Percentiles rank a stretch among this genome's conserved stretches.
These are phyloP conservation scores for Aphanocladium album DNA, from an alignment of 2,329 filamentous ascomycete species.

Conservation along the genomic window DNA sequence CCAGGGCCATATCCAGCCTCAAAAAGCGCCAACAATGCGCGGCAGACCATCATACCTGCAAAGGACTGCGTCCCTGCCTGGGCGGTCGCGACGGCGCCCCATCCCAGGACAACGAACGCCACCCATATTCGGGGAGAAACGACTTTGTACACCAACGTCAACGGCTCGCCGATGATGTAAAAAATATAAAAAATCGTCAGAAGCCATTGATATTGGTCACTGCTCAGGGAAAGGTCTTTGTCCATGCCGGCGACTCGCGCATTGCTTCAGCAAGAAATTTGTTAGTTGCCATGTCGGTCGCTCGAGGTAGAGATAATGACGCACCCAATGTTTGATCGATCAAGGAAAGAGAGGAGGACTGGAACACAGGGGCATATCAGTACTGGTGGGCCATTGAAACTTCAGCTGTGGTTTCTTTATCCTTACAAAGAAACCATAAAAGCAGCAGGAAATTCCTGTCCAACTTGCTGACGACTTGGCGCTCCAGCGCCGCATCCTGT, in stretches of 20 bases:
- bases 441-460: constrained; percentile 7
- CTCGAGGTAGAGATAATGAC: not conserved
- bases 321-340: constrained; percentile 13
- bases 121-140: constrained; percentile 20
- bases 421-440: constrained; percentile 8
- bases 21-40: constrained; percentile 24
- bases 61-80: constrained; percentile 19
- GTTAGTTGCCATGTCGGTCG: not conserved
- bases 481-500: not conserved
- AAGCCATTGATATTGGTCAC: constrained; percentile 21
- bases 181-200: constrained; percentile 24
- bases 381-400: not conserved
- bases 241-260: constrained; percentile 22
- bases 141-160: constrained; percentile 21
- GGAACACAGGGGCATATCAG: not conserved
- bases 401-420: not conserved
- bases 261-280: constrained; percentile 13
- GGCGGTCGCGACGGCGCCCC: constrained; percentile 19
- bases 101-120: constrained; percentile 19
- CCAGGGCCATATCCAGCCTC: constrained; percentile 26
- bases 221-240: constrained; percentile 16
- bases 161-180: constrained; percentile 22
- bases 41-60: constrained; percentile 19
- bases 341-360: constrained; percentile 11
- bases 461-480: not conserved